A percentile compares a stretch with the other conserved stretches of the same genome.
Conservation (phyloP, 108 stramenopile species). For the Mediolabrus comicus region DNA sequence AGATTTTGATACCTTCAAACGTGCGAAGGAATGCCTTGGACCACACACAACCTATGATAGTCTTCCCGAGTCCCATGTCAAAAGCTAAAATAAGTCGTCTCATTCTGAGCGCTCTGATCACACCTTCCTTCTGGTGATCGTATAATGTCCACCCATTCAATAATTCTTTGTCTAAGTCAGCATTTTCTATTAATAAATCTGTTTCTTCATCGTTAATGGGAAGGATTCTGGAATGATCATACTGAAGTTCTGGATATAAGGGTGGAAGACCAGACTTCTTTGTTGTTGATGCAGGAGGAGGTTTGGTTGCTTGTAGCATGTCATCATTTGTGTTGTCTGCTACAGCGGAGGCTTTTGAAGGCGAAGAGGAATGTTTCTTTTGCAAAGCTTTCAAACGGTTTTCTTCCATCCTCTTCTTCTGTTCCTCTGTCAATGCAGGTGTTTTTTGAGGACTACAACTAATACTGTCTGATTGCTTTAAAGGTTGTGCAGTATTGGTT, state of each 20-base stretch:
- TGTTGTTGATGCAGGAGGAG: neutral
- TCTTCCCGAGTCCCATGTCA: conserved; percentile 84
- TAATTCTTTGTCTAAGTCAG: conserved; percentile 50
- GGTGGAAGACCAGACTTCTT: conserved; percentile 21
- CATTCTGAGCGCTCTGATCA: conserved; percentile 57
- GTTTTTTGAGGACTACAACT: neutral
- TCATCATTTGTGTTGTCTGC: neutral
- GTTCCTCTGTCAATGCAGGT: conserved; percentile 7
- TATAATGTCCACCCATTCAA: conserved; percentile 79
- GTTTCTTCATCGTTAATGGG: conserved; percentile 33
- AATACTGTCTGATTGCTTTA: neutral
- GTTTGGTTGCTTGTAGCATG: neutral
- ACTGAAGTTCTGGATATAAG: conserved; percentile 27
- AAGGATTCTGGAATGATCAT: conserved; percentile 18
- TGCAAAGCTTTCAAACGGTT: conserved; percentile 2
- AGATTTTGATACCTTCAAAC: conserved; percentile 52
- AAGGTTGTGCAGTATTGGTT: neutral
- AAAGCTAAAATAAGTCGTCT: conserved; percentile 79
- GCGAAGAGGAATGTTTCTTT: neutral
- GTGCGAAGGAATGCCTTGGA: conserved; percentile 63
- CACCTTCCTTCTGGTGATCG: conserved; percentile 74
- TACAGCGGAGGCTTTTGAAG: neutral
- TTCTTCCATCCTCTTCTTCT: conserved; percentile 6
- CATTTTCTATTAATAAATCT: conserved; percentile 57
- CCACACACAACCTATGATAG: conserved; percentile 80